Evolutionary conservation across 2,329 filamentous ascomycete genomes (phyloP).

Genomic region (Fusarium paranaense): DNA sequence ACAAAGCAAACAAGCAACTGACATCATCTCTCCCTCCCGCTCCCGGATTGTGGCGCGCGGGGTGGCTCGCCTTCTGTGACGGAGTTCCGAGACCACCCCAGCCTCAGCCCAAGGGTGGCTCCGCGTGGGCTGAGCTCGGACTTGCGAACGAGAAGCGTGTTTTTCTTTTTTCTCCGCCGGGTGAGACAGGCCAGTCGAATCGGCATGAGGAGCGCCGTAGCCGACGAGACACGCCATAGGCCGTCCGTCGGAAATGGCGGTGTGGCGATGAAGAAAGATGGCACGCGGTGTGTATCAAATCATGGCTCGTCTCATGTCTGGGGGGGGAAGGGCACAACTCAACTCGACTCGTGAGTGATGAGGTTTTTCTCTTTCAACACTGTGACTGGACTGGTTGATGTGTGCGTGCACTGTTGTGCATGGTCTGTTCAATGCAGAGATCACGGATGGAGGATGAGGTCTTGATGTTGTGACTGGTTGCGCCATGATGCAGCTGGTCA

Average conservation of each 20-base stretch:
- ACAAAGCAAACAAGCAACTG: not conserved
- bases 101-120: slow-evolving; percentile 30
- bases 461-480: slow-evolving; percentile 27
- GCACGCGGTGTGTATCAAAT: slow-evolving; percentile 29
- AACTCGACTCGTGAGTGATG: slow-evolving; percentile 1
- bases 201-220: slow-evolving; percentile 30
- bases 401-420: slow-evolving; percentile 14
- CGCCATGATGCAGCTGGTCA: slow-evolving; percentile 16
- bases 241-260: slow-evolving; percentile 35
- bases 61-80: slow-evolving; percentile 4
- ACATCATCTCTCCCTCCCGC: slow-evolving; percentile 13
- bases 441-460: slow-evolving; percentile 20
- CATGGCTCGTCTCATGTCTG: slow-evolving; percentile 36
- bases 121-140: slow-evolving; percentile 25
- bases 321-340: slow-evolving; percentile 13
- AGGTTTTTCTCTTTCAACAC: not conserved
- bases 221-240: slow-evolving; percentile 33
- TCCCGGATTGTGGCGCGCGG: slow-evolving; percentile 26
- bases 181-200: slow-evolving; percentile 35
- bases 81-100: slow-evolving; percentile 2
- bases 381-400: slow-evolving; percentile 6
- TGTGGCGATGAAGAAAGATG: slow-evolving; percentile 33
- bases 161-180: slow-evolving; percentile 34
- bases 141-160: not conserved
- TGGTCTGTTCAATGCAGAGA: slow-evolving; percentile 10